Base-by-base conservation (phyloP, 1,139 yeast genomes). In the Pneumocystis oryctolagi region DNA sequence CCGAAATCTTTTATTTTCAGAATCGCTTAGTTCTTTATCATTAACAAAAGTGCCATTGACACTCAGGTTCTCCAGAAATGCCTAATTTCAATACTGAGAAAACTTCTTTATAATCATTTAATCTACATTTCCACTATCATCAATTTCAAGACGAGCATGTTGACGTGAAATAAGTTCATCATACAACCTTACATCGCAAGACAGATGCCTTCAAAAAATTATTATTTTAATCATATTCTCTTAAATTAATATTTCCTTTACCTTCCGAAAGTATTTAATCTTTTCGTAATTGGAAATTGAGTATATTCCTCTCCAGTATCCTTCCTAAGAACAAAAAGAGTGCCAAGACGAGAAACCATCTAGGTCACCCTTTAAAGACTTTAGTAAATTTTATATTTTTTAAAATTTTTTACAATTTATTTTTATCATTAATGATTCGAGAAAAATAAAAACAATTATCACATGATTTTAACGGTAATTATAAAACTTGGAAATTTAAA, bases 221-320 rank as follows among this genome's bases (percentile, higher is more conserved):
- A 47, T 47, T 25, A 47, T 12, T 12, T 47, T 25, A 12, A 1
- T 20, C 8, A 2, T 18, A 18, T 18, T 42, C 14, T 47, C 6
- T 47, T 25, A 47, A 9, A 47, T 8, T 9, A 47, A 47, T 16
- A 37, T 37, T 37, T 32, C n/a, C n/a, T 39, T 25, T 47, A 47
- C 55, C 55, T 47, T 47, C 55, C 55, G 25, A 47, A 47, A 47
- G 55, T 47, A 47, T 47, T 47, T 47, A 47, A 47, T 47, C 31
- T 47, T 47, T 47, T 47, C 55, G 55, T 47, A 25, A 47, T 47
- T 6, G 55, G 55, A 25, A 47, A 47, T 12, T 47, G 55, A 25
- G 55, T 31, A 47, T 47, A 47, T 28, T 47, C 55, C 12, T 47
- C 55, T 12, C 25, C 55, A 47, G 55, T 47, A 25, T n/a, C 55